Base-by-base conservation (phyloP, 495 filamentous ascomycete genomes). In the Neurospora hispaniola region DNA sequence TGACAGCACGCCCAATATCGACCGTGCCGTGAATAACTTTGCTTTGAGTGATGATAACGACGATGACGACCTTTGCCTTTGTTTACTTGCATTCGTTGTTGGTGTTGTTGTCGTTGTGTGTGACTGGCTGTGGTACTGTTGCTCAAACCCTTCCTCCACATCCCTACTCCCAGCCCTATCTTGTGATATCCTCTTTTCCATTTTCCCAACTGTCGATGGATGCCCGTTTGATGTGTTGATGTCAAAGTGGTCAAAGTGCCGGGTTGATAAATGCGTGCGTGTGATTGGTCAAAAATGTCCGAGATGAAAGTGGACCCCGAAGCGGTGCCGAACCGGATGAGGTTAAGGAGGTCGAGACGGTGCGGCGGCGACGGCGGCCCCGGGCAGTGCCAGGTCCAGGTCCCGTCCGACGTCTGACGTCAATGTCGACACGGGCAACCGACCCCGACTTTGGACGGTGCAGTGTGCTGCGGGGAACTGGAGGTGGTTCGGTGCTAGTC, bases 1-100 rank as follows among this genome's bases (percentile, higher is more conserved):
- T 1, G 75, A 71, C 3, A 74, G 70, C 0, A 68, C 31, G 11
- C 71, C 73, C 7, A 78, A 27, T 59, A 76, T 70, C 1, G 73
- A 69, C 3, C 71, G 71, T 18, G 76, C 71, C 2, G 73, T 75
- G 11, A 44, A 59, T 42, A 75, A 16, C 42, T 23, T 73, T 74
- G 12, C 59, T 1, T n/a, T 62, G 1, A 59, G 0, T 38, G 39
- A 31, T 5, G 42, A 71, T 5, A 42, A 27, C 3, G 42, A 71
- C 5, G 70, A 27, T 3, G 23, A 71, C 3, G 70, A 4, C 27
- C 54, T 38, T 71, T 16, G 27, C 41, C 42, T 54, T 41, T 31
- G 16, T 11, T 71, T 48, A 14, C 70, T 48, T 8, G 23, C 43
- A 39, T 8, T 31, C 27, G 27, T 31, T 14, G 14, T 18, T 18